Percentiles rank a stretch among this genome's conserved stretches.
Conservation (phyloP, 2,329 filamentous ascomycete species). For the Fusarium subglutinans region DNA sequence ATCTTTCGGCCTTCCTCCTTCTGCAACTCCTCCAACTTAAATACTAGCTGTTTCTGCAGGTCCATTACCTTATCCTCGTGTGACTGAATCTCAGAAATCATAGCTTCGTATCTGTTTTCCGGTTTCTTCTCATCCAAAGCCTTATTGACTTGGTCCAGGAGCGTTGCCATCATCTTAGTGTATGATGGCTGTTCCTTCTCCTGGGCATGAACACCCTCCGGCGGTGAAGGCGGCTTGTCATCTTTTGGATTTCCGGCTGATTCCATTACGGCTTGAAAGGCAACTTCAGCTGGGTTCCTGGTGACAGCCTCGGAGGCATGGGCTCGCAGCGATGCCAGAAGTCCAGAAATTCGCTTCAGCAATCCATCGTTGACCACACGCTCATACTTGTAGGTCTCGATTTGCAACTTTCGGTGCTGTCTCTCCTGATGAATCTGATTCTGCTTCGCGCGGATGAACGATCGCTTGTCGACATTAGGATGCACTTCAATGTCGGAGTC, state of each 20-base stretch:
- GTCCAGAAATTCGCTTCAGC: slow-evolving; percentile 80
- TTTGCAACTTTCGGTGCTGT: slow-evolving; percentile 84
- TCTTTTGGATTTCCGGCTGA: slow-evolving; percentile 77
- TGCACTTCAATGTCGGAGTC: slow-evolving; percentile 99
- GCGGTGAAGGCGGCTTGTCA: slow-evolving; percentile 76
- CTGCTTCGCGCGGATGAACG: slow-evolving; percentile 98
- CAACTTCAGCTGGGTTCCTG: slow-evolving; percentile 78
- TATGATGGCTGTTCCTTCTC: slow-evolving; percentile 82
- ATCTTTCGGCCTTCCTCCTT: slow-evolving; percentile 89
- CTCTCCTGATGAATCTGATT: slow-evolving; percentile 95
- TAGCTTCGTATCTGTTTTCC: slow-evolving; percentile 75
- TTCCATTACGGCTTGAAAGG: slow-evolving; percentile 91
- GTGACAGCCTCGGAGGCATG: slow-evolving; percentile 75
- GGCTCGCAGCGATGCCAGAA: slow-evolving; percentile 78
- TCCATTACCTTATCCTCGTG: slow-evolving; percentile 82
- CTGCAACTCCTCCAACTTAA: slow-evolving; percentile 83
- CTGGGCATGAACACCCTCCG: slow-evolving; percentile 80
- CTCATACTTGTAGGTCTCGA: slow-evolving; percentile 92
- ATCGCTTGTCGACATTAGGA: slow-evolving; percentile 97
- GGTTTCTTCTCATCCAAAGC: slow-evolving; percentile 81
- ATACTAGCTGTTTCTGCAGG: slow-evolving; percentile 78
- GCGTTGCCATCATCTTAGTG: slow-evolving; percentile 97
- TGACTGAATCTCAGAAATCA: slow-evolving; percentile 78
- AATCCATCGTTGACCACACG: slow-evolving; percentile 92
- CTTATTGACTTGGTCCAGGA: slow-evolving; percentile 91